Conservation (phyloP, 2,329 filamentous ascomycete species). For the Rutstroemia sp. region DNA sequence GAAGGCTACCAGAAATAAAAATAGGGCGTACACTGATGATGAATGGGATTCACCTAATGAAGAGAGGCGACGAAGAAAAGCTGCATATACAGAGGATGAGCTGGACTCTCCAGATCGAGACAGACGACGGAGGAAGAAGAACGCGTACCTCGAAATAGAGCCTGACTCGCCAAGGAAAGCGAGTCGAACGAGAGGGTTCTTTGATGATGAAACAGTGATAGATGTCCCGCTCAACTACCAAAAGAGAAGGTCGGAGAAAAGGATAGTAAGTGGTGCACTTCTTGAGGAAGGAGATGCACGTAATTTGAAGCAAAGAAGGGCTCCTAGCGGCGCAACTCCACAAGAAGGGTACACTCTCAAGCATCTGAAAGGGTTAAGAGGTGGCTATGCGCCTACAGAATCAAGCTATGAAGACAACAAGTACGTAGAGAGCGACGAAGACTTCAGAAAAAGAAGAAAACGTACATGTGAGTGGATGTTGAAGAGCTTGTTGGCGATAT, state of each 20-base stretch:
- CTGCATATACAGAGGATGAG: neutral
- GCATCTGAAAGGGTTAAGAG: constrained; percentile 37
- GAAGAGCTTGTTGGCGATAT: neutral
- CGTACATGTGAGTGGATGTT: constrained; percentile 47
- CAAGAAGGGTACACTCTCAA: constrained; percentile 33
- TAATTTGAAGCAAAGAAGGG: constrained; percentile 43
- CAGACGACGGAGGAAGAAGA: neutral
- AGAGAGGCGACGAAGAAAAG: neutral
- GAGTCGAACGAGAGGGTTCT: constrained; percentile 3
- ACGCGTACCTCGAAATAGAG: neutral
- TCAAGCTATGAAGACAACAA: neutral
- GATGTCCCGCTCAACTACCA: constrained; percentile 17
- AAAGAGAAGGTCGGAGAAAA: constrained; percentile 33
- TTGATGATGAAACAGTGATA: constrained; percentile 22
- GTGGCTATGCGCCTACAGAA: constrained; percentile 6
- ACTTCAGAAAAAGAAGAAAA: constrained; percentile 41
- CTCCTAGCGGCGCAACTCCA: neutral
- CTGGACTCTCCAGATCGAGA: neutral
- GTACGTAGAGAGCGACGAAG: constrained; percentile 8
- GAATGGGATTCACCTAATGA: neutral
- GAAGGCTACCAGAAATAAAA: neutral
- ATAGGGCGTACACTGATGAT: neutral
- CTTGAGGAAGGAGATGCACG: constrained; percentile 58
- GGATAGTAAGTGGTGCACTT: constrained; percentile 63
- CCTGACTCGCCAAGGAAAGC: constrained; percentile 2